These are phyloP conservation scores for Penicillium mononematosum DNA, from an alignment of 495 filamentous ascomycete species.

Conservation along the genomic window DNA sequence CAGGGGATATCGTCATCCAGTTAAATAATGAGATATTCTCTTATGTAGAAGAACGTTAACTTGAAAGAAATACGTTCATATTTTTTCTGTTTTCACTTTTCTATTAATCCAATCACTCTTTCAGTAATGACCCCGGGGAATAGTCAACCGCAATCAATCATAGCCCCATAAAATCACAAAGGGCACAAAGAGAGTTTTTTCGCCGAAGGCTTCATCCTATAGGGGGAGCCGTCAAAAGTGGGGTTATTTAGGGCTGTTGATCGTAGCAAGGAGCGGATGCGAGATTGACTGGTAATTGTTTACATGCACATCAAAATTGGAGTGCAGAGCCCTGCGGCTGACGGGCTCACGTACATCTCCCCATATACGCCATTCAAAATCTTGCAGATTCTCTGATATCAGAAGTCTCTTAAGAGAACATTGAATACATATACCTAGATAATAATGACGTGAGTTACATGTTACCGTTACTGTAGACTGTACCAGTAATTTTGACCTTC, in stretches of 20 bases:
- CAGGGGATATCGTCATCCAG: background rate
- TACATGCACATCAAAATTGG: slow-evolving; percentile 19
- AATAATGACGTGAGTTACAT: background rate
- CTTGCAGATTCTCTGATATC: background rate
- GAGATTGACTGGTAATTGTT: slow-evolving; percentile 30
- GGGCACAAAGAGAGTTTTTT: slow-evolving; percentile 12
- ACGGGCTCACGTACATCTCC: background rate
- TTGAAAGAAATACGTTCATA: background rate
- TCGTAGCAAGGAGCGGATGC: slow-evolving; percentile 32
- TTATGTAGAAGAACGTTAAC: background rate
- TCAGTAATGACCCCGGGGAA: background rate
- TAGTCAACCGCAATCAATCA: slow-evolving; percentile 3
- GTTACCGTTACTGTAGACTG: background rate
- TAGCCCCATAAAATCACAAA: slow-evolving; percentile 19
- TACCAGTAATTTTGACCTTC: slow-evolving; percentile 9
- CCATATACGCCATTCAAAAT: background rate
- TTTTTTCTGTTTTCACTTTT: background rate
- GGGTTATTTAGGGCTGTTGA: slow-evolving; percentile 31
- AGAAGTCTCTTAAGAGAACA: background rate
- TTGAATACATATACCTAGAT: too few species aligned
- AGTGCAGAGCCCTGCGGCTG: background rate
- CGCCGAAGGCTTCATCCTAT: slow-evolving; percentile 10
- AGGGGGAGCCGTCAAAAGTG: slow-evolving; percentile 21
- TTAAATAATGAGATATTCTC: background rate
- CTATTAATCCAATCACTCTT: background rate